Evolutionary conservation across 2,329 filamentous ascomycete species (phyloP).

Genomic region (Fusarium napiforme): DNA sequence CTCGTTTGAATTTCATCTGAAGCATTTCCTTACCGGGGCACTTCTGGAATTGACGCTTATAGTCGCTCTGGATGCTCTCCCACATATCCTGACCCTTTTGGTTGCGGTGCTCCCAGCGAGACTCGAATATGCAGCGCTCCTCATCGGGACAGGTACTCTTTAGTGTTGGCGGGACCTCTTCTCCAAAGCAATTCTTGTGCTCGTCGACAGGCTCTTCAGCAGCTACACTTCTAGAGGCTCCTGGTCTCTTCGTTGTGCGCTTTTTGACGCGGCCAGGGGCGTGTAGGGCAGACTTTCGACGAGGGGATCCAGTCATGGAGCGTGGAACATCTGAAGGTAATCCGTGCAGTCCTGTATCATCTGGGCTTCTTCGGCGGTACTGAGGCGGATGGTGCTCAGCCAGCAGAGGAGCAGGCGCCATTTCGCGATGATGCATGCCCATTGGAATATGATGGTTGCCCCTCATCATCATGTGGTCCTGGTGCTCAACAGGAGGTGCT

Average conservation of each 20-base stretch:
- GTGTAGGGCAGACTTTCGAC: slow-evolving; percentile 36
- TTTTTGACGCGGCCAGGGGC: slow-evolving; percentile 46
- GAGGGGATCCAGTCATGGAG: slow-evolving; percentile 44
- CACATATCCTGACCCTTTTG: slow-evolving; percentile 69
- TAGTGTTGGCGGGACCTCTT: slow-evolving; percentile 53
- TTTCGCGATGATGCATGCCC: slow-evolving; percentile 42
- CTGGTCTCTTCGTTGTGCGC: slow-evolving; percentile 32
- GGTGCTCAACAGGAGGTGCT: slow-evolving; percentile 39
- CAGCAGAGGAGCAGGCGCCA: slow-evolving; percentile 39
- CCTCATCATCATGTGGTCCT: slow-evolving; percentile 44
- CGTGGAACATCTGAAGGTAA: slow-evolving; percentile 22
- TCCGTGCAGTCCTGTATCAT: slow-evolving; percentile 23
- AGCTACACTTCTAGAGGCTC: slow-evolving; percentile 11
- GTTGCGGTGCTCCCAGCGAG: slow-evolving; percentile 57
- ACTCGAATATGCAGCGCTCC: slow-evolving; percentile 61
- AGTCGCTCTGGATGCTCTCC: slow-evolving; percentile 62
- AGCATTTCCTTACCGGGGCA: slow-evolving; percentile 60
- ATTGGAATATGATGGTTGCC: slow-evolving; percentile 37
- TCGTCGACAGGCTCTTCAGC: slow-evolving; percentile 45
- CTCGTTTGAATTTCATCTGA: slow-evolving; percentile 67
- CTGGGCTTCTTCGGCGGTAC: slow-evolving; percentile 43
- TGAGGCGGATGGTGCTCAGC: slow-evolving; percentile 39
- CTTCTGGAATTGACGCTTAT: slow-evolving; percentile 48
- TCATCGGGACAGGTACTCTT: slow-evolving; percentile 59
- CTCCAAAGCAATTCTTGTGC: slow-evolving; percentile 50